Conservation (phyloP, 352 stramenopile genomes). For the Peronospora destructor region DNA sequence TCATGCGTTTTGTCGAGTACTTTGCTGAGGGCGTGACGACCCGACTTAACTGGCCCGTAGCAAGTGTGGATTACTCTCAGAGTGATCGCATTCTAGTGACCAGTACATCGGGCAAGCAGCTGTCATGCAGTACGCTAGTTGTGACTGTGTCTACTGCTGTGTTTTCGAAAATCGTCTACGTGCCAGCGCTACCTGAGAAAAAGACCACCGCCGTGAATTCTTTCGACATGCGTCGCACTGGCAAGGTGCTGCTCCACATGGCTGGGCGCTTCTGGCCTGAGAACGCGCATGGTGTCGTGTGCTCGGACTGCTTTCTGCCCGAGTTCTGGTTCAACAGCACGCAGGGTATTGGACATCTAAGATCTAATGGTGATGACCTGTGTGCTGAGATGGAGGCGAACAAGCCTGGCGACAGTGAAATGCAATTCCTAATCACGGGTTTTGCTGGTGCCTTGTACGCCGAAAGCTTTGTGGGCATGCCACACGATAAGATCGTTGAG, state of each 20-base stretch:
- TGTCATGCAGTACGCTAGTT: constrained; percentile 55
- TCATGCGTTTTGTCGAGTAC: constrained; percentile 56
- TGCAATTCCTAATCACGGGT: constrained; percentile 69
- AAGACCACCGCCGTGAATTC: constrained; percentile 58
- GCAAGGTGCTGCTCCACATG: constrained; percentile 76
- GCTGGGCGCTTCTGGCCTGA: constrained; percentile 55
- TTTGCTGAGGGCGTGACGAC: constrained; percentile 46
- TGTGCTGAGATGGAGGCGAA: constrained; percentile 11
- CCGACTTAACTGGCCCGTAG: constrained; percentile 50
- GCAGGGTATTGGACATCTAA: constrained; percentile 50
- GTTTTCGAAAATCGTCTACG: constrained; percentile 69
- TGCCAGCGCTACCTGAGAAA: constrained; percentile 40
- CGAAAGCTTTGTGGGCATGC: constrained; percentile 39
- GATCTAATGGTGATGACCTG: constrained; percentile 48
- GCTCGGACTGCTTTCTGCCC: constrained; percentile 73
- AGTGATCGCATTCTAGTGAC: constrained; percentile 45
- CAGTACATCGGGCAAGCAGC: constrained; percentile 41
- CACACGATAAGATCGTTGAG: constrained; percentile 47
- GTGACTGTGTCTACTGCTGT: constrained; percentile 74
- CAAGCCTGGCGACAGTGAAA: constrained; percentile 12
- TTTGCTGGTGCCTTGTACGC: constrained; percentile 66
- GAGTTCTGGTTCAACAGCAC: constrained; percentile 83
- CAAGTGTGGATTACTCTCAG: constrained; percentile 52
- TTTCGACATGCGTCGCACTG: constrained; percentile 66
- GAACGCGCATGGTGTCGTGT: constrained; percentile 73